phyloP scores from a whole-genome alignment of 2,329 filamentous ascomycete genomes.

The Cordyceps farinosa region DNA sequence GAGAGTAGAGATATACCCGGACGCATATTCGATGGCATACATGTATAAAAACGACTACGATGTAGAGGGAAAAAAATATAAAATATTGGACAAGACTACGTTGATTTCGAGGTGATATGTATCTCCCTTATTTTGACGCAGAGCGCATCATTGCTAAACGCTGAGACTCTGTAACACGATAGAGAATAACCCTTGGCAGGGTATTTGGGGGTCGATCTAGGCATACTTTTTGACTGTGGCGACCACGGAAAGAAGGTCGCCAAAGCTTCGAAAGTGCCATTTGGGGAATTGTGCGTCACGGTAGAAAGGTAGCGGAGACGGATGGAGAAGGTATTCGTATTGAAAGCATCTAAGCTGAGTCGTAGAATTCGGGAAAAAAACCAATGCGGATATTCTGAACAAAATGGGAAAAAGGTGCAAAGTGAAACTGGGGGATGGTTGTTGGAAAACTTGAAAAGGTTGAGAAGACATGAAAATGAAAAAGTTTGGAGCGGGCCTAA shows the following conservation, averaged over 20 bases:
- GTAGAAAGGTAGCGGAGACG: neutral
- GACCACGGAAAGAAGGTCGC: slow-evolving; percentile 65
- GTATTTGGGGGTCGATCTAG: slow-evolving; percentile 70
- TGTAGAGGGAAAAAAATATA: neutral
- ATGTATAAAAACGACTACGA: neutral
- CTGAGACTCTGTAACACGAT: slow-evolving; percentile 88
- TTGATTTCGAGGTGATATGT: slow-evolving; percentile 42
- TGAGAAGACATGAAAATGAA: neutral
- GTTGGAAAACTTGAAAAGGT: neutral
- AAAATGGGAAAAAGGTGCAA: neutral
- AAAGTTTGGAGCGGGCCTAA: neutral
- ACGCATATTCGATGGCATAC: neutral
- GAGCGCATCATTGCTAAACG: slow-evolving; percentile 69
- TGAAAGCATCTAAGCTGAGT: slow-evolving; percentile 4
- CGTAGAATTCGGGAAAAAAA: neutral
- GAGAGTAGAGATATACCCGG: slow-evolving; percentile 8
- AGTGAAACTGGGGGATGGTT: neutral
- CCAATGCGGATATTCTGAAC: neutral
- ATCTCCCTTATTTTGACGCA: slow-evolving; percentile 82
- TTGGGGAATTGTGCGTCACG: slow-evolving; percentile 1
- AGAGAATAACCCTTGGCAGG: slow-evolving; percentile 87
- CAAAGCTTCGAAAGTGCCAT: slow-evolving; percentile 95
- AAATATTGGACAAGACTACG: neutral
- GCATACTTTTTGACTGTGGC: slow-evolving; percentile 82
- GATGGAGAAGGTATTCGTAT: neutral